phyloP scores from a whole-genome alignment of 768 basidiomycete species.

The Favolaschia claudopus region DNA sequence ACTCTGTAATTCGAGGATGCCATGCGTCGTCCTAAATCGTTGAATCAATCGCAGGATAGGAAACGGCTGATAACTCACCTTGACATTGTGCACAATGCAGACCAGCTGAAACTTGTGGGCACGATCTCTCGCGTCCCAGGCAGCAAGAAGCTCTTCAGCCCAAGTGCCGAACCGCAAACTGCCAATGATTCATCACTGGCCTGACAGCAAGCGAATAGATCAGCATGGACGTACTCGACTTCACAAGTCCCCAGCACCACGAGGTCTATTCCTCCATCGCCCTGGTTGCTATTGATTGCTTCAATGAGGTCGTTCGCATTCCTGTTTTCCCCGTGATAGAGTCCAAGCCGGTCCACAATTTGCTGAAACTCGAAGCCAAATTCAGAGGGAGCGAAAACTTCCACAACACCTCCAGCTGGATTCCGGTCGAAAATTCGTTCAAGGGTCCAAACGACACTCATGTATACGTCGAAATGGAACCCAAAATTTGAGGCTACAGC shows the following conservation, averaged over 20 bases:
- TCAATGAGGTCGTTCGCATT: constrained; percentile 35
- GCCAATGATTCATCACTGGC: too few species aligned
- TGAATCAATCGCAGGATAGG: background rate
- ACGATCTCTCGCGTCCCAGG: constrained; percentile 44
- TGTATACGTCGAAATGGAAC: constrained; percentile 47
- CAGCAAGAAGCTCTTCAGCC: constrained; percentile 37
- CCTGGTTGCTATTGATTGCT: constrained; percentile 30
- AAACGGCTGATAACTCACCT: constrained; percentile 18
- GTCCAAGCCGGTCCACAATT: constrained; percentile 38
- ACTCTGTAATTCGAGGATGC: constrained; percentile 42
- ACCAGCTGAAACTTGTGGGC: constrained; percentile 49
- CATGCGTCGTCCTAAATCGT: constrained; percentile 34
- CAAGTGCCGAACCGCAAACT: constrained; percentile 34
- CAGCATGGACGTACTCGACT: constrained; percentile 47
- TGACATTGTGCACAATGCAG: constrained; percentile 50
- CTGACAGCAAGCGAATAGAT: too few species aligned
- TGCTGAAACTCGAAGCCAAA: constrained; percentile 42
- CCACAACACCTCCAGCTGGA: constrained; percentile 29
- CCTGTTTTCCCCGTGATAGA: constrained; percentile 40
- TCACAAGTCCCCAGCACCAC: constrained; percentile 56
- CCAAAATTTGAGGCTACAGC: constrained; percentile 45
- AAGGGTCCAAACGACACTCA: constrained; percentile 43
- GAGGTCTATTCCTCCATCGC: constrained; percentile 40
- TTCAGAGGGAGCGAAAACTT: constrained; percentile 40
- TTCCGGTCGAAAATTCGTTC: constrained; percentile 35